Base-by-base conservation (phyloP, 108 stramenopile genomes). In the Skeletonema marinoi region DNA sequence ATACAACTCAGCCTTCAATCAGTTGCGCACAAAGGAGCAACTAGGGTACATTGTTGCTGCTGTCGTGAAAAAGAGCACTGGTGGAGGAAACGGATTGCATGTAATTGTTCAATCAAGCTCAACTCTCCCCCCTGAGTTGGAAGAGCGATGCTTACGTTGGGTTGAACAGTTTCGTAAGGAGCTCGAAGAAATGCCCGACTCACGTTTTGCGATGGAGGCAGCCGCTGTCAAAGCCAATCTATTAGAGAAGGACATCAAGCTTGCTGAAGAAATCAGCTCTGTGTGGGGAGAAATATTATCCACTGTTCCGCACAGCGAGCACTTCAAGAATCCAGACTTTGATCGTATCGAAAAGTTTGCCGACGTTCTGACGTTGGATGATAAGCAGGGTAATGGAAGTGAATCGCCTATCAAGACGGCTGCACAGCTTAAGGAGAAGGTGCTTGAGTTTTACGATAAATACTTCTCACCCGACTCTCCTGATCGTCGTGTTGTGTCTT, bases 11-110 rank as follows among this genome's bases (percentile, higher is more conserved):
- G 95, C 95, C 33, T 96, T 90, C 83, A 92, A 88, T 71, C 88
- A 90, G 66, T 75, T 96, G 32, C 78, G 95, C 14, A 96, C 95
- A 6, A 91, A 90, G 68, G 93, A 96, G 69, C 95, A 96, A 72
- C 76, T 96, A 29, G 95, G 95, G 1, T 96, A 96, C 78, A 92
- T 92, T 71, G 95, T 96, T 6, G 87, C 87, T 66, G 88, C 92
- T 10, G 90, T 78, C 54, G 64, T 84, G 19, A 92, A 90, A 31
- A 93, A 93, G 69, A 86, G 82, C 21, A 81, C 89, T 29, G 93
- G 95, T 10, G 85, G 88, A 25, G 82, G 88, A 25, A 91, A 90
- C 85, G 90, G 85, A 14, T 70, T 96, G 21, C 71, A 82, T 19
- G 80, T 93, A 31, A 63, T 92, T 48, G 90, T 96, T 8, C 93